A percentile compares a stretch with the other conserved stretches of the same genome.
These are phyloP conservation scores for Nicotiana attenuata DNA, from an alignment of 257 asterid genomes.

Conservation along the genomic window DNA sequence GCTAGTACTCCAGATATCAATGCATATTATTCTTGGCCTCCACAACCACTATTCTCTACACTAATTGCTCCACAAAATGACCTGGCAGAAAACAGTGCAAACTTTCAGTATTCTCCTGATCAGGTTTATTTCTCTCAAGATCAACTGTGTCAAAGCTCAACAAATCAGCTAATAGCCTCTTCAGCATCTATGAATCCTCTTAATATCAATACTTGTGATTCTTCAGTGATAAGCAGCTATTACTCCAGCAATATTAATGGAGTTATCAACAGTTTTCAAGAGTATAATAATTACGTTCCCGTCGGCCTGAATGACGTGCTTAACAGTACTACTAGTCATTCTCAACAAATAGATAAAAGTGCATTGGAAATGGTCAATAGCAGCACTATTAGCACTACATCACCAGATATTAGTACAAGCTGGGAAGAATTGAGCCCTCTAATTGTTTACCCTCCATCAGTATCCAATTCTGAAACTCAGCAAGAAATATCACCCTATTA, in stretches of 20 bases:
- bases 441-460: constrained; percentile 12
- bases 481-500: constrained; percentile 1
- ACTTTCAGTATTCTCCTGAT: constrained; percentile 7
- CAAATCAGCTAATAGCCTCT: not conserved
- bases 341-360: constrained; percentile 21
- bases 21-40: not conserved
- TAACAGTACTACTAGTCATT: not conserved
- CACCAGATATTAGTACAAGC: constrained; percentile 29
- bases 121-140: not conserved
- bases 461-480: constrained; percentile 11
- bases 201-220: not conserved
- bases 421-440: constrained; percentile 30
- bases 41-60: constrained; percentile 12
- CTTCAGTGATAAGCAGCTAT: constrained; percentile 2
- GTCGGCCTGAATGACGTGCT: constrained; percentile 17
- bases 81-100: not conserved
- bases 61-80: not conserved
- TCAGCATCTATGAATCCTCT: not conserved
- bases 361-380: constrained; percentile 22
- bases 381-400: constrained; percentile 14
- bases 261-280: constrained; percentile 3
- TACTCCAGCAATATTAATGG: constrained; percentile 6
- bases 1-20: not conserved
- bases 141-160: constrained; percentile 5
- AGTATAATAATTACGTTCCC: not conserved